phyloP scores from a whole-genome alignment of 2,329 filamentous ascomycete species.

The Ophiostoma sp. region DNA sequence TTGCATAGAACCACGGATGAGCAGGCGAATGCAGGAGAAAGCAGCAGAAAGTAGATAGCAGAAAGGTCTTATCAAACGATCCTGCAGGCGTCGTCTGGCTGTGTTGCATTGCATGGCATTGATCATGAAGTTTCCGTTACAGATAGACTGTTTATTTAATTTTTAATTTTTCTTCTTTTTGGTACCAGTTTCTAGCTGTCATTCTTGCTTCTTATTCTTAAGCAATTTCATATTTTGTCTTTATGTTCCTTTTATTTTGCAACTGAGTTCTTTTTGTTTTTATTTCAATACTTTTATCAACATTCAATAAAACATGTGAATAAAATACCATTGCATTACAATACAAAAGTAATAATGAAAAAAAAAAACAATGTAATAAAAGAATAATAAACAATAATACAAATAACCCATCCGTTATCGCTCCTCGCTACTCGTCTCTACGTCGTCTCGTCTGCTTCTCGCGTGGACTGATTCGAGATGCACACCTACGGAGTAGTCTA shows the following conservation, averaged over 20 bases:
- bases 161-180: background rate
- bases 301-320: background rate
- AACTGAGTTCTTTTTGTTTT: background rate
- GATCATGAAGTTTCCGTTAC: background rate
- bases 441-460: background rate
- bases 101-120: constrained; percentile 5
- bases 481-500: background rate
- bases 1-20: background rate
- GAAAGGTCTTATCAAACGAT: background rate
- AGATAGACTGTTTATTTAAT: background rate
- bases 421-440: background rate
- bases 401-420: background rate
- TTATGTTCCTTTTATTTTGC: background rate
- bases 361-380: background rate
- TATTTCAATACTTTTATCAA: background rate
- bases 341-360: background rate
- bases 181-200: background rate
- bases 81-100: background rate
- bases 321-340: too few species aligned
- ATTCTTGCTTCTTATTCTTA: too few species aligned
- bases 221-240: too few species aligned
- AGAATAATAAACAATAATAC: background rate
- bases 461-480: constrained; percentile 2
- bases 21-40: too few species aligned
- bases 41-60: background rate